phyloP scores from a whole-genome alignment of 441 rosid genomes.

The Syzygium syzygioides region DNA sequence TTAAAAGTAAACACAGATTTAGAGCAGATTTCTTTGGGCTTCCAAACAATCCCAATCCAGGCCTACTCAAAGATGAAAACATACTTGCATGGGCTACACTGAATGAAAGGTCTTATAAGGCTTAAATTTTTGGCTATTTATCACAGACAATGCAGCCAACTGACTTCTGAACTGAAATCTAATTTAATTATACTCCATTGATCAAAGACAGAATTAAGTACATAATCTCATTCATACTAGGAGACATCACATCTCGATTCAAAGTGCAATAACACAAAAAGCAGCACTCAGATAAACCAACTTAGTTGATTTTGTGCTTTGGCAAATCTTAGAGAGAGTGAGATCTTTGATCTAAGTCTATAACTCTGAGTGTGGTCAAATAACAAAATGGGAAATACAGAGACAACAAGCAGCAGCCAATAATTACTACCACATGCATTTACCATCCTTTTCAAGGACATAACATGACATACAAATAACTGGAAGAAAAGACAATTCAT shows the following conservation, averaged over 20 bases:
- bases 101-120: background rate
- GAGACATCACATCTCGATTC: background rate
- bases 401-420: background rate
- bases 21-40: background rate
- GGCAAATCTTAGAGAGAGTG: background rate
- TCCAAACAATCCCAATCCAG: background rate
- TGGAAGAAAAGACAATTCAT: background rate
- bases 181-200: background rate
- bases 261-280: background rate
- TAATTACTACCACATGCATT: background rate
- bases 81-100: background rate
- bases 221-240: background rate
- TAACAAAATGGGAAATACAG: background rate
- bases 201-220: background rate
- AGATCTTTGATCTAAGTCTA: background rate
- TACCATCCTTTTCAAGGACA: background rate
- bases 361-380: background rate
- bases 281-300: background rate
- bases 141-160: background rate
- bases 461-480: background rate
- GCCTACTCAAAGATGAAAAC: background rate
- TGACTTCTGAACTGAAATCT: background rate
- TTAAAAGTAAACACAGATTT: background rate
- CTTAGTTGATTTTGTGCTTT: background rate
- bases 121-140: background rate